Conservation (phyloP, 805 yeast genomes). For the Candida yuanshanica region DNA sequence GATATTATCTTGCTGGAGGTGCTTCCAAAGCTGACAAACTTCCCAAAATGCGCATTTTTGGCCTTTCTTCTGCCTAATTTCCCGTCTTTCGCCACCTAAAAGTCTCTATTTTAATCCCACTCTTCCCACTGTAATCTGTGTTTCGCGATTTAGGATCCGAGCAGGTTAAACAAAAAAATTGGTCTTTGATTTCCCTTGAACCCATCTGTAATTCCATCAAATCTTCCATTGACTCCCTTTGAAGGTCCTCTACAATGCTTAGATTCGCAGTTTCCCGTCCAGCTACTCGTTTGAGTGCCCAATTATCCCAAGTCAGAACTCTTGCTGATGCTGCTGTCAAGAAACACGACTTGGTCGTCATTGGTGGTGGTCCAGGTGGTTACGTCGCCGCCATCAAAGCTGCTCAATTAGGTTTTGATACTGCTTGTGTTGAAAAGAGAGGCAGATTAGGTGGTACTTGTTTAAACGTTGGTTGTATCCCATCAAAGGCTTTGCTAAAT, state of each 20-base stretch:
- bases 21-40: too few relatives aligned
- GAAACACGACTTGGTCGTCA: slow-evolving; percentile 86
- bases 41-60: too few relatives aligned
- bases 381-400: slow-evolving; percentile 98
- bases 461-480: slow-evolving; percentile 98
- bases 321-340: slow-evolving; percentile 16
- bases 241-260: slow-evolving; percentile 19
- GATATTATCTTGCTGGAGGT: too few relatives aligned
- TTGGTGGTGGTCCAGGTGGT: slow-evolving; percentile 99
- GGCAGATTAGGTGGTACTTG: slow-evolving; percentile 98
- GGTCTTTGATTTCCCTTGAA: too few relatives aligned
- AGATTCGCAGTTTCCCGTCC: slow-evolving; percentile 16
- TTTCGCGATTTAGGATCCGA: slow-evolving; percentile 1
- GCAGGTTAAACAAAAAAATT: not conserved
- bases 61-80: too few relatives aligned
- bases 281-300: slow-evolving; percentile 4
- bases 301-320: slow-evolving; percentile 7
- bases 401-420: slow-evolving; percentile 90
- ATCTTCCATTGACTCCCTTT: not conserved
- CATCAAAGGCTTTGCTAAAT: slow-evolving; percentile 92
- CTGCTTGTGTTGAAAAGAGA: slow-evolving; percentile 96
- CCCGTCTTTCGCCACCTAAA: not conserved
- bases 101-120: not conserved
- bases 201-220: too few relatives aligned
- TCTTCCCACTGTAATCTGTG: not conserved